Evolutionary conservation across 345 rosid species (phyloP).

Genomic region (Melaleuca alternifolia): DNA sequence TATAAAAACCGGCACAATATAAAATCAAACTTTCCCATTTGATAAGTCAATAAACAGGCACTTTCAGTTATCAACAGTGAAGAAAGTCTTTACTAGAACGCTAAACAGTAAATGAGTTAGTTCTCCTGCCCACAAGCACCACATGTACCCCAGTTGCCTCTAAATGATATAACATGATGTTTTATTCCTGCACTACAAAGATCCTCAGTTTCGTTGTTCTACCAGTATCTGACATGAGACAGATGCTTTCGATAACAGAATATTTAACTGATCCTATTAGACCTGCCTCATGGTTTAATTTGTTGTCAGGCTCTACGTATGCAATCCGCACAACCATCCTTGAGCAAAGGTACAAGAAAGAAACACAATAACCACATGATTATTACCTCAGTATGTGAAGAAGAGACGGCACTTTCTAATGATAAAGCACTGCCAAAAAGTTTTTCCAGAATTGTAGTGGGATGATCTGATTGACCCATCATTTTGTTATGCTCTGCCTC

Average conservation of each 20-base stretch:
- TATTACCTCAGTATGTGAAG: slow-evolving; percentile 2
- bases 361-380: neutral
- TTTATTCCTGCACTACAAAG: neutral
- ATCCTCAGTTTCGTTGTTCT: neutral
- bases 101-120: neutral
- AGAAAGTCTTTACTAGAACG: neutral
- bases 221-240: neutral
- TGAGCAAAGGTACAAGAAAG: neutral
- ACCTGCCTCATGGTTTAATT: neutral
- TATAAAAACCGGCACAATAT: neutral
- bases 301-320: neutral
- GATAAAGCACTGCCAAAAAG: slow-evolving; percentile 52
- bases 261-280: neutral
- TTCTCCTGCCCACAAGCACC: neutral
- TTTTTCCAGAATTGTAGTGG: slow-evolving; percentile 73
- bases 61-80: neutral
- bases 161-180: neutral
- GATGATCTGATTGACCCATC: slow-evolving; percentile 21
- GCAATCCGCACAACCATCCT: neutral
- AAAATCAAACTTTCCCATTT: neutral
- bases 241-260: neutral
- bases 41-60: neutral
- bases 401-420: slow-evolving; percentile 31
- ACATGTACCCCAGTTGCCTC: neutral
- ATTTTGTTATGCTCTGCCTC: slow-evolving; percentile 20